Percentiles rank a stretch among this genome's conserved stretches.
Conservation (phyloP, 208 protist species). For the Herpetomonas tarakana region DNA sequence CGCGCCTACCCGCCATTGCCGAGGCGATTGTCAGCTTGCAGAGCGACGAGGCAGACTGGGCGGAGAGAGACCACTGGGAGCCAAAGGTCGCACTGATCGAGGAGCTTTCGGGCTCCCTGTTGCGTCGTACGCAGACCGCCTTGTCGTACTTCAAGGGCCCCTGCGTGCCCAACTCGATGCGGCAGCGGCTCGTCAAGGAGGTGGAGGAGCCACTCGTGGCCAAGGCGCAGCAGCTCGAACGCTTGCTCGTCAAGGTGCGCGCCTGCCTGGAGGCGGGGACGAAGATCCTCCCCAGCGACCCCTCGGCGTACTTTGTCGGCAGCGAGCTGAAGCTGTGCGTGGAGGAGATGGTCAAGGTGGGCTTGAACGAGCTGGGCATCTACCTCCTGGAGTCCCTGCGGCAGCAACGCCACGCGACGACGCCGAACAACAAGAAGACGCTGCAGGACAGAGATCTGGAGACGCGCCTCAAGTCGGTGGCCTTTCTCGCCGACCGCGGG, state of each 20-base stretch:
- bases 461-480: constrained; percentile 48
- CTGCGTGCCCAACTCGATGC: constrained; percentile 55
- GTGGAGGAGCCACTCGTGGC: constrained; percentile 32
- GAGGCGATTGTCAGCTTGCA: constrained; percentile 51
- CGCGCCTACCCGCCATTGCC: constrained; percentile 15
- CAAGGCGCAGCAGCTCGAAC: constrained; percentile 25
- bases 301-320: constrained; percentile 30
- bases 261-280: constrained; percentile 26
- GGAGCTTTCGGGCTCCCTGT: background rate
- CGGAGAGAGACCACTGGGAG: background rate
- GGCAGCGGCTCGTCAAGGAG: constrained; percentile 30
- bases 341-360: constrained; percentile 34
- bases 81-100: background rate
- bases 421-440: background rate
- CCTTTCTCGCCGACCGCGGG: constrained; percentile 28
- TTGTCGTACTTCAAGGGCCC: constrained; percentile 19
- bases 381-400: constrained; percentile 70
- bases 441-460: constrained; percentile 53
- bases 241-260: constrained; percentile 22
- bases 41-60: constrained; percentile 45
- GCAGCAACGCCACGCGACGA: constrained; percentile 40
- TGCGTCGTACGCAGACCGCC: background rate
- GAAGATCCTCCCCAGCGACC: constrained; percentile 20
- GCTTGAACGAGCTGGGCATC: constrained; percentile 54
- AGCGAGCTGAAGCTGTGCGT: constrained; percentile 35